Evolutionary conservation across 2,329 filamentous ascomycete species (phyloP).

Genomic region (Diplocarpon rosae): DNA sequence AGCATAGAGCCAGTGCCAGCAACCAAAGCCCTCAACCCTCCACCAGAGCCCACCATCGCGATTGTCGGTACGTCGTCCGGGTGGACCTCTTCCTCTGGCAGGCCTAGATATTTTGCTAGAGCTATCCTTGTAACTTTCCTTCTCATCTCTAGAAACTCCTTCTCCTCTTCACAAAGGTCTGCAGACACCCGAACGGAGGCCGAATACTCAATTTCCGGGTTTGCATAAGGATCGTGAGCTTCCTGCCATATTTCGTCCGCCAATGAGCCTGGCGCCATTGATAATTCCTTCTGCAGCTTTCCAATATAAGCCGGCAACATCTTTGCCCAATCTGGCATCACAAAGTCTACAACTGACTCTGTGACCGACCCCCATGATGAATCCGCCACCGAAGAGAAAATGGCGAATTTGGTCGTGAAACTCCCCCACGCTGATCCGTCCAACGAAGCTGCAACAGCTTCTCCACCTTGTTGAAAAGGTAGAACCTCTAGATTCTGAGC

Average conservation of each 20-base stretch:
- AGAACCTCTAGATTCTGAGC: slow-evolving; percentile 15
- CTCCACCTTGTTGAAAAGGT: slow-evolving; percentile 17
- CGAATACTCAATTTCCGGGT: slow-evolving; percentile 78
- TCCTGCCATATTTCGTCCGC: slow-evolving; percentile 92
- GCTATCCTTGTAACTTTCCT: slow-evolving; percentile 58
- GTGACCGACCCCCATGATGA: slow-evolving; percentile 44
- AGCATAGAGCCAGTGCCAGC: slow-evolving; percentile 82
- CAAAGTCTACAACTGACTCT: slow-evolving; percentile 53
- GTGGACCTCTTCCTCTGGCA: slow-evolving; percentile 73
- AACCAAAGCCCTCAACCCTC: slow-evolving; percentile 79
- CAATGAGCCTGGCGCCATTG: slow-evolving; percentile 75
- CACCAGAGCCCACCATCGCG: slow-evolving; percentile 88
- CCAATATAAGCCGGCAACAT: slow-evolving; percentile 63
- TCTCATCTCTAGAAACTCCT: slow-evolving; percentile 59
- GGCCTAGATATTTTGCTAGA: slow-evolving; percentile 68
- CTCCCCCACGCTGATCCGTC: slow-evolving; percentile 25
- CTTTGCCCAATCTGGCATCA: slow-evolving; percentile 76
- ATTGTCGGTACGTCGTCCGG: slow-evolving; percentile 89
- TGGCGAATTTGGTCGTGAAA: slow-evolving; percentile 22
- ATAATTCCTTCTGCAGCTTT: slow-evolving; percentile 81
- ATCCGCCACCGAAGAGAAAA: slow-evolving; percentile 42
- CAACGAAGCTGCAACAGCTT: slow-evolving; percentile 4
- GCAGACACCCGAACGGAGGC: slow-evolving; percentile 73
- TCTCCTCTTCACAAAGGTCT: slow-evolving; percentile 75
- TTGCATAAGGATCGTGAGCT: slow-evolving; percentile 68